Conservation (phyloP, 1,284 basidiomycete genomes). For the Sanghuangporus weigelae region DNA sequence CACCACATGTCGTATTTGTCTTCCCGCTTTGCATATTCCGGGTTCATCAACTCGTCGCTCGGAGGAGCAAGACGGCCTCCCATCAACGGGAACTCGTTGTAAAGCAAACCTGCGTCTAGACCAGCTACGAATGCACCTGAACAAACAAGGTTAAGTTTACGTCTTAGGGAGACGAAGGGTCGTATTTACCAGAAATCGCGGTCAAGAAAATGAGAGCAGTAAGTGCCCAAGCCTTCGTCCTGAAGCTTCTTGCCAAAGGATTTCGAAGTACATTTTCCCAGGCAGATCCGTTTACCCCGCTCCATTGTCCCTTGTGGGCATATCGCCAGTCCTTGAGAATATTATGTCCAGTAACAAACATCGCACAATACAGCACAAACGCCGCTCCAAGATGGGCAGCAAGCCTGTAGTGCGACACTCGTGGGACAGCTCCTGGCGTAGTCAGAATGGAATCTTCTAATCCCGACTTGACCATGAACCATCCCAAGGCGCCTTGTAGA, state of each 20-base stretch:
- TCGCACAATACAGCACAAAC: conserved; percentile 86
- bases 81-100: conserved; percentile 99
- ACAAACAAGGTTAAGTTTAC: conserved; percentile 7
- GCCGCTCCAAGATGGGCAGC: conserved; percentile 93
- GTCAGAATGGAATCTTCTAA: conserved; percentile 80
- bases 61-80: conserved; percentile 86
- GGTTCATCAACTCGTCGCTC: conserved; percentile 75
- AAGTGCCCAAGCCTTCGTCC: conserved; percentile 53
- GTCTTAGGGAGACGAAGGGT: neutral
- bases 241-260: conserved; percentile 56
- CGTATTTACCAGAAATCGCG: conserved; percentile 70
- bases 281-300: conserved; percentile 36
- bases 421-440: conserved; percentile 80
- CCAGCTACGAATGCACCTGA: conserved; percentile 96
- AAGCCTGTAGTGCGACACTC: conserved; percentile 95
- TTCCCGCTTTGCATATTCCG: conserved; percentile 61
- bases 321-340: conserved; percentile 81
- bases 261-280: conserved; percentile 54
- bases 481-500: conserved; percentile 88
- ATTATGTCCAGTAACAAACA: conserved; percentile 81
- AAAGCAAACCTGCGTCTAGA: conserved; percentile 91
- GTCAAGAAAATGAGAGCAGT: conserved; percentile 83
- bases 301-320: conserved; percentile 41
- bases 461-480: conserved; percentile 99
- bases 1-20: conserved; percentile 80